phyloP scores from a whole-genome alignment of 2,329 filamentous ascomycete genomes.

The Alternaria ethzedia region DNA sequence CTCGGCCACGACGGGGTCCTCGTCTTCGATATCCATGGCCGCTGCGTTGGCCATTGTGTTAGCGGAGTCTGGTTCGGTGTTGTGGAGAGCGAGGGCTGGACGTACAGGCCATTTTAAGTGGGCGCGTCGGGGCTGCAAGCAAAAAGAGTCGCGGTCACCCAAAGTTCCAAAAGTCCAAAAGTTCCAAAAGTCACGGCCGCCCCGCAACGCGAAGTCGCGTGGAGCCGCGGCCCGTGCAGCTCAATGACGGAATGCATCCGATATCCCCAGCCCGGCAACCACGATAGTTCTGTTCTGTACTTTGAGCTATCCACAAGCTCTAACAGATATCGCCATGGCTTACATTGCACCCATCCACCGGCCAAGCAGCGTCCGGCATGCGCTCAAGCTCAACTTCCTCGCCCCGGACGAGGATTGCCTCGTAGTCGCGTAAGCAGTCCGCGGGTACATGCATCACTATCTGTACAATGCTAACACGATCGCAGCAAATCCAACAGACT shows the following conservation, averaged over 20 bases:
- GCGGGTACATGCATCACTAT: not conserved
- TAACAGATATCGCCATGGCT: conserved; percentile 69
- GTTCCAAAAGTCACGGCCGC: conserved; percentile 25
- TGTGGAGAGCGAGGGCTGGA: conserved; percentile 5
- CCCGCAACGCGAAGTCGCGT: conserved; percentile 30
- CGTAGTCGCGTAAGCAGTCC: conserved; percentile 76
- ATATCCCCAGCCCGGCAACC: conserved; percentile 12
- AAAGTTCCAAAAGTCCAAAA: conserved; percentile 27
- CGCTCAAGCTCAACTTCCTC: conserved; percentile 79
- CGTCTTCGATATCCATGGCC: conserved; percentile 46
- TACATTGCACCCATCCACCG: conserved; percentile 94
- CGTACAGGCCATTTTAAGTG: conserved; percentile 37
- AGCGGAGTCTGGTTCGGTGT: not conserved
- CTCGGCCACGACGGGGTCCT: conserved; percentile 58
- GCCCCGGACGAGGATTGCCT: conserved; percentile 78
- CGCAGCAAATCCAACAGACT: conserved; percentile 78
- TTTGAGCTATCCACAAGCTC: conserved; percentile 1
- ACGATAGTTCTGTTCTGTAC: not conserved
- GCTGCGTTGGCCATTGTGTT: conserved; percentile 15
- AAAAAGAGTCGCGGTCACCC: conserved; percentile 11
- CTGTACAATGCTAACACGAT: conserved; percentile 14
- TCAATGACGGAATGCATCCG: conserved; percentile 41
- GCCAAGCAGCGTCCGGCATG: conserved; percentile 89
- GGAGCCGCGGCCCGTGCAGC: conserved; percentile 22
- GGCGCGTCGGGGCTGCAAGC: conserved; percentile 5